These are phyloP conservation scores for Mucor indicus DNA, from an alignment of 371 early-diverging fungal genomes.

Conservation along the genomic window DNA sequence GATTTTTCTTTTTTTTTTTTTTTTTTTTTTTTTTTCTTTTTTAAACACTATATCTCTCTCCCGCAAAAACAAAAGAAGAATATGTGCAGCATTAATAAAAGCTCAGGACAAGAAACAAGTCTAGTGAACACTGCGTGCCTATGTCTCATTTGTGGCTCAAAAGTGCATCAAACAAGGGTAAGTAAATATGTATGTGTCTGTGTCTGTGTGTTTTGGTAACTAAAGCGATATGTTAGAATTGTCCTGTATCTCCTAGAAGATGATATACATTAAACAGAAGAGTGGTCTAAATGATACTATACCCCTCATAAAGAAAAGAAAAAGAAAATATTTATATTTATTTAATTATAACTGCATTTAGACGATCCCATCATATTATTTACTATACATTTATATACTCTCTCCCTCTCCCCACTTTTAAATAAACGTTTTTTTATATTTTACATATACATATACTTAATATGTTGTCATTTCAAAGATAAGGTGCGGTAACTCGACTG, in stretches of 20 bases:
- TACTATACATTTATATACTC: neutral
- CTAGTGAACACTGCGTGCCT: conserved; percentile 1
- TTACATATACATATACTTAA: no score
- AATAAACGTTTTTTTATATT: neutral
- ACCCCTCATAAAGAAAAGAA: neutral
- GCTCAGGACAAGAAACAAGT: no score
- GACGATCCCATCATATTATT: no score
- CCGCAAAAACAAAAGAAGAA: neutral
- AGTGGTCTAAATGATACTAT: no score
- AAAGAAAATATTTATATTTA: no score
- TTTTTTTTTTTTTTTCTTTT: neutral
- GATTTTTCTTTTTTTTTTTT: neutral
- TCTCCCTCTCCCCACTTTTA: neutral
- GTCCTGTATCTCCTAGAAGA: conserved; percentile 24
- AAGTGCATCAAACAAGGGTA: conserved; percentile 30
- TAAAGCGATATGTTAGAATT: conserved; percentile 24
- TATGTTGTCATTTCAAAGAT: no score
- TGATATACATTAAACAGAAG: neutral
- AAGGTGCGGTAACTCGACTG: no score
- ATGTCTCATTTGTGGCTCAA: conserved; percentile 28
- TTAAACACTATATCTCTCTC: neutral
- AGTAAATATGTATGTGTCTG: no score
- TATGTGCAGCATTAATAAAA: no score
- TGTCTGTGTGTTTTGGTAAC: no score
- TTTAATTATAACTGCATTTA: no score